phyloP scores from a whole-genome alignment of 164 flowering plant genomes.

The Vitis vinifera region ASM3070453v1 NC_081817.1:1997501-1998000 shows the following conservation, averaged over 20 bases:
- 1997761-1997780: neutral
- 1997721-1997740: neutral
- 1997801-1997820: neutral
- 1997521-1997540: no score
- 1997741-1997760: neutral
- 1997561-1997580: no score
- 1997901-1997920: constrained; percentile 98
- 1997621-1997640: no score
- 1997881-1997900: constrained; percentile 52
- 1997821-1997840: constrained; percentile 32
- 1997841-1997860: constrained; percentile 87
- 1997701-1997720: no score
- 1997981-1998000: constrained; percentile 19
- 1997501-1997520: no score
- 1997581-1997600: no score
- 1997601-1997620: no score
- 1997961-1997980: constrained; percentile 17
- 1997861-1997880: constrained; percentile 69
- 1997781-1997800: no score
- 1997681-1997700: no score
- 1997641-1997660: no score
- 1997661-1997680: no score
- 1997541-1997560: no score
- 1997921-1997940: constrained; percentile 86
- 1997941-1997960: neutral